Conservation (phyloP, 345 rosid species). For the Gossypium raimondii region DNA sequence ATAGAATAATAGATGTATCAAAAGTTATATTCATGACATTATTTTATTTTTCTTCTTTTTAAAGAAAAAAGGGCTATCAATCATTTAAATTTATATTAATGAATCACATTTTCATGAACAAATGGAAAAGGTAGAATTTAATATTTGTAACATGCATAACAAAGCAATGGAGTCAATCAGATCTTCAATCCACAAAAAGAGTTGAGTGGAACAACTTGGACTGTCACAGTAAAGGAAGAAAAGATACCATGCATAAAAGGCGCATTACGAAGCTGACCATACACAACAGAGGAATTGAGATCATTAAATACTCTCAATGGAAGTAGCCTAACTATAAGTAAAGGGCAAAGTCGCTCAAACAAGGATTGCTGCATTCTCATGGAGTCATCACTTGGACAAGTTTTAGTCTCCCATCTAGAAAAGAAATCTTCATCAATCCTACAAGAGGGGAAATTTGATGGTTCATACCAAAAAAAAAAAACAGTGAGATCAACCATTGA, state of each 20-base stretch:
- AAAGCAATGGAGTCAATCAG: background rate
- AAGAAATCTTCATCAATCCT: conserved; percentile 39
- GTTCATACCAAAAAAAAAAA: background rate
- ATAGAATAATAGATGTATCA: conserved; percentile 2
- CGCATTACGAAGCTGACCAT: conserved; percentile 47
- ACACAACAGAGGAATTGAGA: conserved; percentile 44
- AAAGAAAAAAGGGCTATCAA: background rate
- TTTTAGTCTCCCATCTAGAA: conserved; percentile 33
- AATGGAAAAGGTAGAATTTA: background rate
- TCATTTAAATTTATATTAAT: conserved; percentile 1
- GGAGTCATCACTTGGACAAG: conserved; percentile 28
- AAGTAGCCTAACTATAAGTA: conserved; percentile 77
- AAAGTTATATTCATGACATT: background rate
- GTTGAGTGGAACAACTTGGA: background rate
- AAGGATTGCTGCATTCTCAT: conserved; percentile 41
- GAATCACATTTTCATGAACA: background rate
- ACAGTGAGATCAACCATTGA: background rate
- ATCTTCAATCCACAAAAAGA: background rate
- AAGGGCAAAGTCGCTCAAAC: conserved; percentile 78
- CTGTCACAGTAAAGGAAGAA: background rate
- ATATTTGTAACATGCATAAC: background rate
- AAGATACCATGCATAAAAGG: conserved; percentile 38
- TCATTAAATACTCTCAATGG: conserved; percentile 72
- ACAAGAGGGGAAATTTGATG: conserved; percentile 9
- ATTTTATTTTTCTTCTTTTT: background rate